Percentiles rank a stretch among this genome's conserved stretches.
phyloP scores from a whole-genome alignment of 2,329 filamentous ascomycete species.

The Harringtonia lauricola region DNA sequence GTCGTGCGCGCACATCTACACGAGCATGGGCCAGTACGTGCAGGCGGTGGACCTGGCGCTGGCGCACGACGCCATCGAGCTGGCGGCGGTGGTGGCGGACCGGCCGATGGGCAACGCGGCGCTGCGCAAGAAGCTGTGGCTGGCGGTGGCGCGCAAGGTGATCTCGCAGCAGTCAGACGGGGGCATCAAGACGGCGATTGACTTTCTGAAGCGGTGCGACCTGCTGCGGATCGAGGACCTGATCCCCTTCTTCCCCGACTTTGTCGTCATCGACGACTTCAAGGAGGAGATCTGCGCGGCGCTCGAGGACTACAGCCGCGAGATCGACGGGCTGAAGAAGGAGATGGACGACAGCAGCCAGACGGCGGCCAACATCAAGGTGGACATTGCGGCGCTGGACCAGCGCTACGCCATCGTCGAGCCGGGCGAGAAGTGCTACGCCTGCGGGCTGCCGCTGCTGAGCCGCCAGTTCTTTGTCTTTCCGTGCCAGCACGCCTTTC shows the following conservation, averaged over 20 bases:
- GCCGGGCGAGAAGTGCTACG: conserved; percentile 87
- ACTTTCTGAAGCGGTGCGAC: conserved; percentile 85
- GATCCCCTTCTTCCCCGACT: conserved; percentile 97
- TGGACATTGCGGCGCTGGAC: conserved; percentile 77
- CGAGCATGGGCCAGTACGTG: conserved; percentile 86
- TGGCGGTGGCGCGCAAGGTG: conserved; percentile 88
- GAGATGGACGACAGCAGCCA: conserved; percentile 94
- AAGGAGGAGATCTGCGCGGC: conserved; percentile 95
- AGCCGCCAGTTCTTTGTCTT: conserved; percentile 96
- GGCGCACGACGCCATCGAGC: conserved; percentile 78
- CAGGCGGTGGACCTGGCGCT: conserved; percentile 89
- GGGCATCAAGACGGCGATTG: conserved; percentile 86
- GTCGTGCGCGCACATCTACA: conserved; percentile 95
- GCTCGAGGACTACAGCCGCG: conserved; percentile 83
- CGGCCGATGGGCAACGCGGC: conserved; percentile 60
- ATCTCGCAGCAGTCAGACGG: conserved; percentile 67
- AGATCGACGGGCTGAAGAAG: conserved; percentile 76
- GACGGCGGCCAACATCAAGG: conserved; percentile 82
- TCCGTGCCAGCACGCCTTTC: conserved; percentile 95
- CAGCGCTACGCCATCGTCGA: conserved; percentile 92
- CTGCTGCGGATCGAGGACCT: conserved; percentile 90
- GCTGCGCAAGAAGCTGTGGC: conserved; percentile 88
- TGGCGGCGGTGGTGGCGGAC: conserved; percentile 83
- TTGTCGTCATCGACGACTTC: conserved; percentile 97
- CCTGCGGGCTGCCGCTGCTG: conserved; percentile 74